Base-by-base conservation (phyloP, 768 basidiomycete species). In the Auricularia sp. region DNA sequence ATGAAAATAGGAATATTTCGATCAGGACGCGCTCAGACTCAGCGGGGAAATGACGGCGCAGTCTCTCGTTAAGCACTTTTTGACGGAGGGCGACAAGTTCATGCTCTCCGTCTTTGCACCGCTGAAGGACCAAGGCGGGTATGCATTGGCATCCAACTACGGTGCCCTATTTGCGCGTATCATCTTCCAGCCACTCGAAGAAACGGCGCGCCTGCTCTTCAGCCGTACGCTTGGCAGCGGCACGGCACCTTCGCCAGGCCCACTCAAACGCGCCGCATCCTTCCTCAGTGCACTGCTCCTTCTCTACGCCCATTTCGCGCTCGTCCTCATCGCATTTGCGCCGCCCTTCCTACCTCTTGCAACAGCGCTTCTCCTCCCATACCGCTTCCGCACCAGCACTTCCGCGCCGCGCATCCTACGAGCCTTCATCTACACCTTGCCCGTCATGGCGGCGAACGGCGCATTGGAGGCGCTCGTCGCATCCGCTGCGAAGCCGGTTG, bases 81-180 rank as follows among this genome's bases (percentile, higher is more conserved):
- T 99, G 34, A 98, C 96, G 0, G 97, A 98, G 71, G 94, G 92
- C 3, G 97, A 99, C 74, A 93, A 97, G 71, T 77, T 98, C 54
- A 82, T 96, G 11, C 80, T 99, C 18, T 91, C 92, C 0, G 85
- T 83, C 73, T 85, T 92, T 71, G 94, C 93, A 66, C 86, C 89
- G 36, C 76, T 96, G 62, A 79, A 85, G 58, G 89, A 95, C 72
- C 94, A 98, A 75, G 96, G 93, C 3, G 95, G 94, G 1, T 98
- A 97, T 73, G 96, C 95, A 0, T 80, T 98, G 13, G 96, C 97
- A 13, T 88, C 90, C 45, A 98, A 98, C 74, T 99, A 98, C 72
- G 97, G 96, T 91, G 97, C 96, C 3, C 82, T 98, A 14, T 78
- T 97, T 33, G 96, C 94, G 4, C 87, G 97, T 18, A 89, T 98